Base-by-base conservation (phyloP, 768 basidiomycete species). In the Rhodotorula babjevae region DNA sequence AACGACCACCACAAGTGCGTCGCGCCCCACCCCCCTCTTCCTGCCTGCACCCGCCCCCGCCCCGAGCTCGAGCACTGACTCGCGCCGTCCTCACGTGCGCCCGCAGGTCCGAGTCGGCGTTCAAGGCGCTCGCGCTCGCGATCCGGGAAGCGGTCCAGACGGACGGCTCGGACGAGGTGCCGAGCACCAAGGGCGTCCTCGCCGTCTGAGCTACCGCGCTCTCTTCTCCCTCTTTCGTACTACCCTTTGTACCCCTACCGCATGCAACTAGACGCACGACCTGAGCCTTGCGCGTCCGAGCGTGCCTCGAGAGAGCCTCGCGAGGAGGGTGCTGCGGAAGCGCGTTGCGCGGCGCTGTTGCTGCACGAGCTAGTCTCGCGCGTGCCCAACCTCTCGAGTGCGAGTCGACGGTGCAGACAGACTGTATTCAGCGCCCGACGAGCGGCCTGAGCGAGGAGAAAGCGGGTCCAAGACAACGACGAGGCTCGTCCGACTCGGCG, bases 1-100 rank as follows among this genome's bases (percentile, higher is more conserved):
- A 99, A 99, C 82, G 96, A 99, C 79, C 96, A 99, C 81, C 96
- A 98, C 82, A 88, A 91, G 95, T 93, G 27, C 47, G n/a, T 10
- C 25, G 42, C 29, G 2, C 27, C n/a, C n/a, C n/a, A n/a, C n/a
- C n/a, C 27, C 31, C 53, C 47, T 12, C 31, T 36, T 9, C 36
- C 9, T 36, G 36, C 36, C n/a, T n/a, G 36, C 36, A 9, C 3
- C 8, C 42, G 36, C 42, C 12, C n/a, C 15, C 42, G 36, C 53
- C 42, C 33, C 44, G 44, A 6, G 21, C 66, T 31, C 15, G 11
- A 15, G 8, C 3, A 29, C n/a, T 25, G n/a, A 55, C 53, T 55
- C n/a, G 18, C n/a, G n/a, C 9, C 27, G 19, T 53, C 14, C 10
- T 12, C 25, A 9, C n/a, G 27, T 25, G 11, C n/a, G 3, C 15